Conservation (phyloP, 2,329 filamentous ascomycete species). For the Claviceps spartinae region DNA sequence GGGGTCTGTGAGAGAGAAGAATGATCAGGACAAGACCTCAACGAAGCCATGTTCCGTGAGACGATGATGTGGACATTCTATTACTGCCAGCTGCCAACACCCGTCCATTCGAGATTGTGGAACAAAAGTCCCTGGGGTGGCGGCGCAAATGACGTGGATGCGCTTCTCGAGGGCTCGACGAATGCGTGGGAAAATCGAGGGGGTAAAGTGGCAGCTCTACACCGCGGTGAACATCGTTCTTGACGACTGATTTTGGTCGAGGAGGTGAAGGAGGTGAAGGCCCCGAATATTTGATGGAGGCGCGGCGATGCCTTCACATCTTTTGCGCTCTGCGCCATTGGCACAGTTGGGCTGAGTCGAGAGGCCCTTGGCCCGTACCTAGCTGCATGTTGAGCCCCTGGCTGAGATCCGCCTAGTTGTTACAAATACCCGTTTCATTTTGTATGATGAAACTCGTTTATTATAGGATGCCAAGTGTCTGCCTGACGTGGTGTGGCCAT, state of each 20-base stretch:
- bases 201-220: constrained; percentile 18
- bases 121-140: constrained; percentile 1
- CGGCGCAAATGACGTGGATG: constrained; percentile 16
- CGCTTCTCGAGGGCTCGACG: constrained; percentile 14
- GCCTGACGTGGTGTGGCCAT: too few species aligned
- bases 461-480: too few species aligned
- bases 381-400: too few species aligned
- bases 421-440: too few species aligned
- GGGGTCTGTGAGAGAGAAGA: background rate
- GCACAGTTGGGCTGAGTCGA: too few species aligned
- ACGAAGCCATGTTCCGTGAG: background rate
- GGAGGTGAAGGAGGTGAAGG: constrained; percentile 4
- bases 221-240: constrained; percentile 14
- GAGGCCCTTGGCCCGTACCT: too few species aligned
- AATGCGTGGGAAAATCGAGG: constrained; percentile 12
- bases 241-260: constrained; percentile 14
- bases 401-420: too few species aligned
- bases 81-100: too few species aligned
- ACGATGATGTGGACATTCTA: too few species aligned
- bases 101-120: too few species aligned
- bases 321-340: background rate
- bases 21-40: too few species aligned
- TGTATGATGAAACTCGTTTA: too few species aligned
- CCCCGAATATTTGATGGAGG: background rate
- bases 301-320: background rate